Conservation (phyloP, 768 basidiomycete genomes). For the Auriscalpium microsporum region DNA sequence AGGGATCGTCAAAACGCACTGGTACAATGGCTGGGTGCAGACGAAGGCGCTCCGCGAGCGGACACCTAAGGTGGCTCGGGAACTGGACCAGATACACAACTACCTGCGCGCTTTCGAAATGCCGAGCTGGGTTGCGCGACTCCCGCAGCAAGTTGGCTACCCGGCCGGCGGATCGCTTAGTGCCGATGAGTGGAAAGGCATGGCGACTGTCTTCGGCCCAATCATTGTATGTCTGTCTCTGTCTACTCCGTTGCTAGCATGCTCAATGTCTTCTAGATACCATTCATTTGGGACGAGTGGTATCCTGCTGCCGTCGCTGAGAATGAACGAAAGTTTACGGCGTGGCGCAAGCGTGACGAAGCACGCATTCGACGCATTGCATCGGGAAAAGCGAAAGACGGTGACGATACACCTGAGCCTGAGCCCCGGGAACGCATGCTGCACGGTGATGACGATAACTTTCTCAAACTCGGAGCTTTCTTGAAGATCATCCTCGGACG, state of each 20-base stretch:
- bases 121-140: slow-evolving; percentile 20
- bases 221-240: slow-evolving; percentile 16
- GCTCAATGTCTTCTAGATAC: neutral
- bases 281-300: neutral
- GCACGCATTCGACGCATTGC: neutral
- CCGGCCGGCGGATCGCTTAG: slow-evolving; percentile 24
- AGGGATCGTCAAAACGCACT: slow-evolving; percentile 22
- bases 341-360: neutral
- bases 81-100: neutral
- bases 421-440: no score
- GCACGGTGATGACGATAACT: no score
- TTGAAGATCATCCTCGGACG: no score
- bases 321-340: neutral
- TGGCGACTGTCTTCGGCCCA: slow-evolving; percentile 14
- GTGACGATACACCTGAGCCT: no score
- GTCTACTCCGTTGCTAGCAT: neutral
- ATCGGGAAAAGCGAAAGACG: no score
- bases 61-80: neutral
- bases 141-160: slow-evolving; percentile 21
- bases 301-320: neutral
- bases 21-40: slow-evolving; percentile 20
- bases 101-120: slow-evolving; percentile 17
- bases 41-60: no score
- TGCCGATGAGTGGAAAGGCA: slow-evolving; percentile 24
- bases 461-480: no score